phyloP scores from a whole-genome alignment of 176 grass and related monocot species.

The Lolium perenne region DNA sequence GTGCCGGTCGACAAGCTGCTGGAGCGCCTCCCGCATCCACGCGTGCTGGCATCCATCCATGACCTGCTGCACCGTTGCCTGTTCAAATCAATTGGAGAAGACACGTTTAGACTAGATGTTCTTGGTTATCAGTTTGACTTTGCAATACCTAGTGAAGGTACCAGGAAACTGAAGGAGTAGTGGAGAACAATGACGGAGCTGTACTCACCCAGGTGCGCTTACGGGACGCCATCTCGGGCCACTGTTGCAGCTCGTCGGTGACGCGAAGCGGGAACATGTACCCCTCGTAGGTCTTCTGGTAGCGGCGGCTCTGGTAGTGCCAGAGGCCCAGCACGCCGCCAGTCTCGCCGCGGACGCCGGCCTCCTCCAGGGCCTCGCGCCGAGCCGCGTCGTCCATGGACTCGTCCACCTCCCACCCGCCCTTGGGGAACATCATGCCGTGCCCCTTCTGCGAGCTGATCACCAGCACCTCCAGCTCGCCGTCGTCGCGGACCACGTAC shows the following conservation, averaged over 20 bases:
- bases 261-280: conserved; percentile 86
- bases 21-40: conserved; percentile 90
- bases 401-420: conserved; percentile 93
- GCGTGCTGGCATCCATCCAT: conserved; percentile 78
- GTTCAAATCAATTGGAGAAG: neutral
- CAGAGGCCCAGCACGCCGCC: conserved; percentile 61
- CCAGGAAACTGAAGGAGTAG: neutral
- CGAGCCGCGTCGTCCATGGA: conserved; percentile 72
- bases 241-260: conserved; percentile 66
- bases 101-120: neutral
- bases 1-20: conserved; percentile 60
- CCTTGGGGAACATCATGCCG: conserved; percentile 99
- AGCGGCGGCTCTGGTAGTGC: conserved; percentile 84
- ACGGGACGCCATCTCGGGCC: conserved; percentile 86
- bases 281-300: conserved; percentile 74
- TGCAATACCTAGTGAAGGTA: neutral
- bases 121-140: neutral
- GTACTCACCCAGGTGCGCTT: conserved; percentile 76
- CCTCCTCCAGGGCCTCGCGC: conserved; percentile 92
- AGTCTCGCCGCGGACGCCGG: conserved; percentile 69
- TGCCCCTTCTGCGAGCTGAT: conserved; percentile 90
- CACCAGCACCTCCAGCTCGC: conserved; percentile 74
- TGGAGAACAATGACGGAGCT: neutral
- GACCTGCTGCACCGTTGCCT: conserved; percentile 77
- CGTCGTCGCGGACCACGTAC: conserved; percentile 50